Evolutionary conservation across 2,329 filamentous ascomycete species (phyloP).

Genomic region (Colletotrichum lindemuthianum): DNA sequence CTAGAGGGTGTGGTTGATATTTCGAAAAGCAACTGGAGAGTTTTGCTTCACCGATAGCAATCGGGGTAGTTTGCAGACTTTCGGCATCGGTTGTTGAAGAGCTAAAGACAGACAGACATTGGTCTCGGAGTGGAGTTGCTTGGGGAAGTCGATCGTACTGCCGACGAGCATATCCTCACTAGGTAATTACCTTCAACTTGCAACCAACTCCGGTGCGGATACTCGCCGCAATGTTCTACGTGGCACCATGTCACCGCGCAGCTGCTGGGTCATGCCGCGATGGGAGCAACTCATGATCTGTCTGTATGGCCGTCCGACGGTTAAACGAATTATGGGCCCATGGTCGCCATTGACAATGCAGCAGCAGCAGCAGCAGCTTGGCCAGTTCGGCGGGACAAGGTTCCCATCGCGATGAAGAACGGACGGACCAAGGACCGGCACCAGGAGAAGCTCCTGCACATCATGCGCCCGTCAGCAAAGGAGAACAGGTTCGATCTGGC

Average conservation of each 20-base stretch:
- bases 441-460: slow-evolving; percentile 27
- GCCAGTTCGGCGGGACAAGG: slow-evolving; percentile 2
- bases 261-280: background rate
- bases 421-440: background rate
- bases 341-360: too few relatives aligned
- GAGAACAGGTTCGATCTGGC: background rate
- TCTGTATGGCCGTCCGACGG: slow-evolving; percentile 2
- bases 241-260: too few relatives aligned
- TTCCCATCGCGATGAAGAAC: background rate
- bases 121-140: too few relatives aligned
- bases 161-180: too few relatives aligned
- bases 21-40: too few relatives aligned
- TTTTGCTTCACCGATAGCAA: too few relatives aligned
- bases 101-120: background rate
- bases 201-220: too few relatives aligned
- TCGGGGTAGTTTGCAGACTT: background rate
- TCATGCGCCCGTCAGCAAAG: slow-evolving; percentile 4
- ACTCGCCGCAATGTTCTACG: too few relatives aligned
- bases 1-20: too few relatives aligned
- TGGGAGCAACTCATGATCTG: background rate
- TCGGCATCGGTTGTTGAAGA: background rate
- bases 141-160: too few relatives aligned
- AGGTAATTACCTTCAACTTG: background rate
- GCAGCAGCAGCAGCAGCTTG: too few relatives aligned
- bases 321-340: too few relatives aligned